Conservation (phyloP, 352 stramenopile species). For the Phytophthora chlamydospora region DNA sequence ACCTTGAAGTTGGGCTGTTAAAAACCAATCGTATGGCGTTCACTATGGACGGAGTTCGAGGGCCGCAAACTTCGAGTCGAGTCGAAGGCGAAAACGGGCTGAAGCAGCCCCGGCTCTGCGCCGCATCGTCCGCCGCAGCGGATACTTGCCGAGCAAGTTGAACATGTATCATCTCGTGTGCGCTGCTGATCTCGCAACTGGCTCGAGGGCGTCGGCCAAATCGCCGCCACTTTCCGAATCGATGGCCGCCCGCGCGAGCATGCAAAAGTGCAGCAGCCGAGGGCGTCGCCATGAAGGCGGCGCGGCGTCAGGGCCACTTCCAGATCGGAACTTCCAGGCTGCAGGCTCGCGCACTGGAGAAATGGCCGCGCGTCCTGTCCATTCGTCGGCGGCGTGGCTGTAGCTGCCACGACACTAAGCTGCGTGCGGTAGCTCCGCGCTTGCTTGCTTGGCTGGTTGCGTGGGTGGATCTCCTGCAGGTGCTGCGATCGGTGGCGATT, state of each 20-base stretch:
- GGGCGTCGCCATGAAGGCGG: neutral
- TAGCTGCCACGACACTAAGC: neutral
- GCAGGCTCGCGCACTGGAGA: slow-evolving; percentile 3
- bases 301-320: slow-evolving; percentile 11
- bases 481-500: too few species aligned
- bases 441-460: neutral
- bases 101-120: neutral
- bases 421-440: neutral
- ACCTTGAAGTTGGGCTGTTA: slow-evolving; percentile 31
- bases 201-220: slow-evolving; percentile 35
- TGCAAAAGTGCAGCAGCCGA: slow-evolving; percentile 10
- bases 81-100: slow-evolving; percentile 7
- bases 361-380: neutral
- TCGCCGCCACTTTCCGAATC: slow-evolving; percentile 29
- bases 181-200: slow-evolving; percentile 23
- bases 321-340: slow-evolving; percentile 23
- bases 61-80: slow-evolving; percentile 18
- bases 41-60: slow-evolving; percentile 24
- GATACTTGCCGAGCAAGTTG: slow-evolving; percentile 10
- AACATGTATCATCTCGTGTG: slow-evolving; percentile 26
- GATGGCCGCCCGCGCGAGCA: slow-evolving; percentile 27
- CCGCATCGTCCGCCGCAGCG: neutral
- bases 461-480: too few species aligned
- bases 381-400: neutral
- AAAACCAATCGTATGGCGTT: slow-evolving; percentile 15